These are phyloP conservation scores for Pseudopithomyces maydicus DNA, from an alignment of 2,329 filamentous ascomycete genomes.

Conservation along the genomic window DNA sequence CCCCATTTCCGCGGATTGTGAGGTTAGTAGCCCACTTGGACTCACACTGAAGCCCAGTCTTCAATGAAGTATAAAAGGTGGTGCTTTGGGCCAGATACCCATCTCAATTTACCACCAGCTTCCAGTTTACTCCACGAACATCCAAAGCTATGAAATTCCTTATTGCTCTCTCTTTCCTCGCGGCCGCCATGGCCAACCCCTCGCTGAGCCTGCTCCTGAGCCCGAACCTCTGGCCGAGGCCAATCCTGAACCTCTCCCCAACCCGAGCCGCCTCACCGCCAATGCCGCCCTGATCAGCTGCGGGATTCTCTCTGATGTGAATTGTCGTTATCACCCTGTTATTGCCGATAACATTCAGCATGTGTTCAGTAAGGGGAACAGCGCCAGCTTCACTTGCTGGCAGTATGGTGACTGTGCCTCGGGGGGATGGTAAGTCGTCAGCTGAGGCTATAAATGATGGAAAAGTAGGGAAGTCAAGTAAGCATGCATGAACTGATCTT, in stretches of 20 bases:
- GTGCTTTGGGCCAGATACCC: too few species aligned
- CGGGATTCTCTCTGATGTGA: background rate
- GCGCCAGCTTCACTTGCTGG: background rate
- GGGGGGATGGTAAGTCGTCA: background rate
- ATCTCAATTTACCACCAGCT: background rate
- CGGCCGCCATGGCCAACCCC: background rate
- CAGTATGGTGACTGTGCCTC: background rate
- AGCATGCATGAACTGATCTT: background rate
- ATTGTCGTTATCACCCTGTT: background rate
- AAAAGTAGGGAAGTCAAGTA: background rate
- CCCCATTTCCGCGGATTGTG: too few species aligned
- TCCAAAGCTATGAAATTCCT: background rate
- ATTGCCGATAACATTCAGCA: background rate
- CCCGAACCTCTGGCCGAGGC: too few species aligned
- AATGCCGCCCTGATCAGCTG: background rate
- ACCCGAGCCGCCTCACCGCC: background rate
- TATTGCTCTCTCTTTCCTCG: background rate
- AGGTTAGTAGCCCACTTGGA: too few species aligned
- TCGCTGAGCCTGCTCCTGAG: too few species aligned
- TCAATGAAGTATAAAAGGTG: background rate
- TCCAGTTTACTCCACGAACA: background rate
- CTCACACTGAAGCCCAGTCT: background rate
- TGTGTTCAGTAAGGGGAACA: background rate
- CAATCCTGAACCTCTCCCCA: background rate
- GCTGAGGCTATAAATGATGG: background rate